A percentile compares a stretch with the other conserved stretches of the same genome.
Evolutionary conservation across 129 eudicot species (phyloP).

Genomic region (Smallanthus sonchifolius): DNA sequence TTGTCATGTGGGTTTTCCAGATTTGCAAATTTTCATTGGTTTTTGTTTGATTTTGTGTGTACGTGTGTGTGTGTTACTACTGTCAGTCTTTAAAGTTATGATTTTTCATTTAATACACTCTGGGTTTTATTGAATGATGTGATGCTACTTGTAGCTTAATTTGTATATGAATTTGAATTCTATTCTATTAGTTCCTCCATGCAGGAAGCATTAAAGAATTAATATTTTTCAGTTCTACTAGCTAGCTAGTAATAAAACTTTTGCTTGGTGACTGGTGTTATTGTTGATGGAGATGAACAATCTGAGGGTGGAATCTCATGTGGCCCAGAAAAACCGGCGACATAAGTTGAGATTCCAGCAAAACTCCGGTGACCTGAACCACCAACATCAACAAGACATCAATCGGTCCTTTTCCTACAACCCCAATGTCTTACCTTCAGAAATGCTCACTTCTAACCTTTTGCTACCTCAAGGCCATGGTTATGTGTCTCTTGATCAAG

Average conservation of each 20-base stretch:
- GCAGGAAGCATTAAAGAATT: slow-evolving; percentile 32
- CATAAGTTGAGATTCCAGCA: slow-evolving; percentile 65
- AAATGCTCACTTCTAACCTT: slow-evolving; percentile 39
- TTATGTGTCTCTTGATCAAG: slow-evolving; percentile 23
- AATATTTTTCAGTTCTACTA: not conserved
- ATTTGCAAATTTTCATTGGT: slow-evolving; percentile 10
- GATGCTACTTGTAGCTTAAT: not conserved
- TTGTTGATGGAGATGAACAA: slow-evolving; percentile 62
- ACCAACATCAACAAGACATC: slow-evolving; percentile 15
- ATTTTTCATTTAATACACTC: slow-evolving; percentile 14
- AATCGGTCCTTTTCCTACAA: slow-evolving; percentile 26
- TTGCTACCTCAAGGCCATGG: slow-evolving; percentile 27
- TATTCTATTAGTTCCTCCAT: slow-evolving; percentile 10
- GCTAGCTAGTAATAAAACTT: no score
- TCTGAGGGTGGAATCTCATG: slow-evolving; percentile 50
- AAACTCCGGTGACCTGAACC: slow-evolving; percentile 28
- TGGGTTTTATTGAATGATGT: not conserved
- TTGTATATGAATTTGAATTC: not conserved
- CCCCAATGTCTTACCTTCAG: slow-evolving; percentile 34
- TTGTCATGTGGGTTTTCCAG: slow-evolving; percentile 22
- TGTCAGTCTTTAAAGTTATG: slow-evolving; percentile 3
- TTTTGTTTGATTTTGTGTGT: slow-evolving; percentile 23
- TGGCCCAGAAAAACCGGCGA: slow-evolving; percentile 81
- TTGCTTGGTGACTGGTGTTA: no score
- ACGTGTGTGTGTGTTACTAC: not conserved